A percentile compares a stretch with the other conserved stretches of the same genome.
Evolutionary conservation across 495 filamentous ascomycete genomes (phyloP).

Genomic region (Tuber umbilicatum): DNA sequence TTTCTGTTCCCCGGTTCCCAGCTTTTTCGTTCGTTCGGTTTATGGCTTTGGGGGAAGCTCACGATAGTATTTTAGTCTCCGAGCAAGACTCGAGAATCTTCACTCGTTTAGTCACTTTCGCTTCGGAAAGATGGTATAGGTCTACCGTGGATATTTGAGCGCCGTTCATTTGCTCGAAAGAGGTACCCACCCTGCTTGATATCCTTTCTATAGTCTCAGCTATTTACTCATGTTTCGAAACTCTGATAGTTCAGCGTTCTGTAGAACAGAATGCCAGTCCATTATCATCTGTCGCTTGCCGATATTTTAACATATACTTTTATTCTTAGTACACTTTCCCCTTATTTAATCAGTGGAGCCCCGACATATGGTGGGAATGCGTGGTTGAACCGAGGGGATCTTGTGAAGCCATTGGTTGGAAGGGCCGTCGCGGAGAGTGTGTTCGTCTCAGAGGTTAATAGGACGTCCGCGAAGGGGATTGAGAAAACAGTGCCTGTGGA

Average conservation of each 20-base stretch:
- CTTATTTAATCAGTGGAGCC: background rate
- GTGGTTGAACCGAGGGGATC: background rate
- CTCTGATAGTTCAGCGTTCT: background rate
- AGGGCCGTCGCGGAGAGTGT: background rate
- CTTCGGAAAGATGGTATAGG: background rate
- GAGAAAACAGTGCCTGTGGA: background rate
- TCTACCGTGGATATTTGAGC: background rate
- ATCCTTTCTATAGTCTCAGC: background rate
- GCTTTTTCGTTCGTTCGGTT: background rate
- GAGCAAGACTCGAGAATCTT: background rate
- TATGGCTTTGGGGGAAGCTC: background rate
- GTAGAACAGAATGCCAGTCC: conserved; percentile 1
- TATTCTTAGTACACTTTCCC: background rate
- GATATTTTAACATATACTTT: background rate
- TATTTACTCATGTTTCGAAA: background rate
- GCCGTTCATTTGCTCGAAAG: background rate
- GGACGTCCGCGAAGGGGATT: background rate
- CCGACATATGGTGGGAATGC: background rate
- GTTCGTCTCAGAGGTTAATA: background rate
- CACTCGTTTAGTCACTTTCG: background rate
- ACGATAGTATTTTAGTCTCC: background rate
- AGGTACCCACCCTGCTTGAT: background rate
- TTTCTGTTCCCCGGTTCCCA: background rate
- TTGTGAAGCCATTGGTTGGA: background rate
- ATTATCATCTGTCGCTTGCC: background rate